phyloP scores from a whole-genome alignment of 2,329 filamentous ascomycete genomes.

The Colletotrichum chrysophilum region DNA sequence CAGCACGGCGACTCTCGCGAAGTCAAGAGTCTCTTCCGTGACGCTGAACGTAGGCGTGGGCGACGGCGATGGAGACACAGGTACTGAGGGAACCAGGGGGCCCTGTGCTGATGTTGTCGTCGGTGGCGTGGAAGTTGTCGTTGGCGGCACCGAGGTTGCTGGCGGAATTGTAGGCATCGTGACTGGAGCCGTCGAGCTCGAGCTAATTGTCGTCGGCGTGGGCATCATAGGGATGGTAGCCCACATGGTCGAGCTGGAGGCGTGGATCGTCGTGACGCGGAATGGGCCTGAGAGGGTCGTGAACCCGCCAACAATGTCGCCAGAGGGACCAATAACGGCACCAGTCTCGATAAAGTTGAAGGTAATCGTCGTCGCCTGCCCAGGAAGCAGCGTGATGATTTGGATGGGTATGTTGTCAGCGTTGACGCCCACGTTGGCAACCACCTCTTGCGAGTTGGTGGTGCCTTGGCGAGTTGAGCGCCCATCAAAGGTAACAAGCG shows the following conservation, averaged over 20 bases:
- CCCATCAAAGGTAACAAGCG: conserved; percentile 83
- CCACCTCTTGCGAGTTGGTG: conserved; percentile 27
- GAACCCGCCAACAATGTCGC: conserved; percentile 24
- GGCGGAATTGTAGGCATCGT: conserved; percentile 25
- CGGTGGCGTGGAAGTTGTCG: not conserved
- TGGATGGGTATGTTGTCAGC: conserved; percentile 23
- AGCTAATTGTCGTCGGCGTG: conserved; percentile 24
- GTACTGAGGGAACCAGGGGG: not conserved
- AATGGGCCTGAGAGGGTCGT: conserved; percentile 30
- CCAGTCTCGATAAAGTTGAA: conserved; percentile 30
- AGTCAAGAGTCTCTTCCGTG: conserved; percentile 65
- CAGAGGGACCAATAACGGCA: conserved; percentile 15
- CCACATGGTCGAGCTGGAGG: conserved; percentile 32
- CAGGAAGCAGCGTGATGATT: conserved; percentile 31
- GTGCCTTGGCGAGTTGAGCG: conserved; percentile 41
- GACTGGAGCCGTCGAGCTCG: conserved; percentile 18
- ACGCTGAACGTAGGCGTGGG: conserved; percentile 47
- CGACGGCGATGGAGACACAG: conserved; percentile 1
- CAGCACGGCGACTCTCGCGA: conserved; percentile 66
- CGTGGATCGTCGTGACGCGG: conserved; percentile 3
- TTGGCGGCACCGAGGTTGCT: conserved; percentile 24
- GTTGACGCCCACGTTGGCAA: conserved; percentile 3
- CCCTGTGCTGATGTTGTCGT: not conserved
- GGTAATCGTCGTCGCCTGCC: conserved; percentile 35
- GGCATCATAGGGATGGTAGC: conserved; percentile 32